Evolutionary conservation across 805 yeast species (phyloP).

Genomic region (Metschnikowia lachancei): DNA sequence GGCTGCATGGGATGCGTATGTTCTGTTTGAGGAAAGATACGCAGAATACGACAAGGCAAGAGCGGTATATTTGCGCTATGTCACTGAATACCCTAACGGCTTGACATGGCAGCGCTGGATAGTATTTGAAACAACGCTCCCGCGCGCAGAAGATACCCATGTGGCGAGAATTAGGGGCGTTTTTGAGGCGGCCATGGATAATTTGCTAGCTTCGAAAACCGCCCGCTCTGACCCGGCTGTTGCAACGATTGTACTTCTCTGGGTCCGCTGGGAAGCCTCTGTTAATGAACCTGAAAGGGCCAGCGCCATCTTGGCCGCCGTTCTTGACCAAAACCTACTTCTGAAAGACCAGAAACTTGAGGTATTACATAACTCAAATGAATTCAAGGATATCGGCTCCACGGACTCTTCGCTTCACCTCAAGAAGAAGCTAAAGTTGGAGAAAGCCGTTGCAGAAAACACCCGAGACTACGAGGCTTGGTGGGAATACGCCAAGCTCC

Average conservation of each 20-base stretch:
- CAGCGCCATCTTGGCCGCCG: slow-evolving; percentile 52
- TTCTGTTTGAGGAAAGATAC: slow-evolving; percentile 70
- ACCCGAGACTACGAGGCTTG: slow-evolving; percentile 72
- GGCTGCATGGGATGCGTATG: slow-evolving; percentile 71
- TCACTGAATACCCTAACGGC: slow-evolving; percentile 34
- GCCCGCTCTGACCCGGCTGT: slow-evolving; percentile 12
- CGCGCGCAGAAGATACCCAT: slow-evolving; percentile 16
- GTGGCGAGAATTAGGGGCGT: slow-evolving; percentile 58
- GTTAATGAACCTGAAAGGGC: slow-evolving; percentile 63
- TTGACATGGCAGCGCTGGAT: slow-evolving; percentile 76
- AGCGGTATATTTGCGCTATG: slow-evolving; percentile 52
- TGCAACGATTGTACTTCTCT: slow-evolving; percentile 40
- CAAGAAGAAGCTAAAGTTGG: slow-evolving; percentile 58
- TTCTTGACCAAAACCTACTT: slow-evolving; percentile 34
- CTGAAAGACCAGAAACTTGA: slow-evolving; percentile 15
- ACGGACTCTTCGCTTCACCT: slow-evolving; percentile 29
- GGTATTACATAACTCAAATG: slow-evolving; percentile 39
- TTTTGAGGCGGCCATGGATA: slow-evolving; percentile 64
- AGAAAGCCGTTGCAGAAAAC: slow-evolving; percentile 41
- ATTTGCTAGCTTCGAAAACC: slow-evolving; percentile 25
- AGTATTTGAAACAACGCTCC: slow-evolving; percentile 54
- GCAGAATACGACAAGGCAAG: slow-evolving; percentile 56
- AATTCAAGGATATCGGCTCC: slow-evolving; percentile 51
- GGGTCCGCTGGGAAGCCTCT: slow-evolving; percentile 71
- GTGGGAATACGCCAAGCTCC: slow-evolving; percentile 69